A percentile compares a stretch with the other conserved stretches of the same genome.
Conservation (phyloP, 305 asterid genomes). For the Rubia tinctorum region DNA sequence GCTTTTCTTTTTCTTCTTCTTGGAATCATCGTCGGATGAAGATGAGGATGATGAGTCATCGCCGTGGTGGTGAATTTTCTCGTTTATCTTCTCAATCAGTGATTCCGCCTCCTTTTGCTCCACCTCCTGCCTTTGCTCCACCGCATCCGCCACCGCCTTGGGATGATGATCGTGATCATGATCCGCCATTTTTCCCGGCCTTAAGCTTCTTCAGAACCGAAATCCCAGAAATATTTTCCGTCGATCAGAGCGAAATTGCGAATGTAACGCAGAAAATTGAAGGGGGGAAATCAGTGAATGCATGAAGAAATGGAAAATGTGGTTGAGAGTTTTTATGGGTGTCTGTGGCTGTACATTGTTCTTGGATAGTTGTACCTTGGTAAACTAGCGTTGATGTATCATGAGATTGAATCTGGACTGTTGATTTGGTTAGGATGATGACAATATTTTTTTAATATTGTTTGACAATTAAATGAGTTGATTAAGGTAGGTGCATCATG, state of each 20-base stretch:
- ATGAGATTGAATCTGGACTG: slow-evolving; percentile 9
- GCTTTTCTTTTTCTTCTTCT: slow-evolving; percentile 16
- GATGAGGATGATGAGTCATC: slow-evolving; percentile 49
- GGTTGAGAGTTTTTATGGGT: background rate
- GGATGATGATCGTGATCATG: slow-evolving; percentile 29
- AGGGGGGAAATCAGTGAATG: background rate
- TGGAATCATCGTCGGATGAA: slow-evolving; percentile 49
- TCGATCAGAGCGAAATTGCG: background rate
- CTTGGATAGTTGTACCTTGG: too few relatives aligned
- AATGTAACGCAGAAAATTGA: background rate
- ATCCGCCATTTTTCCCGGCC: slow-evolving; percentile 53
- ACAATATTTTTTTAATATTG: background rate
- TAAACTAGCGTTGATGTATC: background rate
- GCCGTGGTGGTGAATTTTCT: slow-evolving; percentile 46
- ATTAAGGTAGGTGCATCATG: background rate
- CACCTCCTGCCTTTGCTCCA: slow-evolving; percentile 31
- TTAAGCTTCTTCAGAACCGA: background rate
- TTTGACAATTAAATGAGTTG: background rate
- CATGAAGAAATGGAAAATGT: background rate
- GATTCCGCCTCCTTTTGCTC: slow-evolving; percentile 55
- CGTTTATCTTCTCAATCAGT: slow-evolving; percentile 52
- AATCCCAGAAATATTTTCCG: background rate
- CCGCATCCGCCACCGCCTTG: background rate
- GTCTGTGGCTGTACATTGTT: too few relatives aligned
- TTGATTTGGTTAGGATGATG: background rate